phyloP scores from a whole-genome alignment of 441 rosid species.

The Sinapis alba region DNA sequence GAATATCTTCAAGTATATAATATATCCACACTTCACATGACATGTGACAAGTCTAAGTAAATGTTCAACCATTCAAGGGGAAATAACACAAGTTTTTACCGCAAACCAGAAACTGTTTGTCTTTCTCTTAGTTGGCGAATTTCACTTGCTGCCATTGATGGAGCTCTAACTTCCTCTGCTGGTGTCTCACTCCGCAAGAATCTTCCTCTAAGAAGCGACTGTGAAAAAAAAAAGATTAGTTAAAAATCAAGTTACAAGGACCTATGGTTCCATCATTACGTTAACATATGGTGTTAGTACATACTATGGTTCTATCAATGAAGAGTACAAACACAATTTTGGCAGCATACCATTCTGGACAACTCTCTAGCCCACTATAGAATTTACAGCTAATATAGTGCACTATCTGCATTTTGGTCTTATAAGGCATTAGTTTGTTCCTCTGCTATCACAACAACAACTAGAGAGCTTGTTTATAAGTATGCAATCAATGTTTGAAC shows the following conservation, averaged over 20 bases:
- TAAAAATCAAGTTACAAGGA: slow-evolving; percentile 3
- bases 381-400: neutral
- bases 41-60: neutral
- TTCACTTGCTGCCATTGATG: slow-evolving; percentile 19
- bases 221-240: neutral
- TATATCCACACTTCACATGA: neutral
- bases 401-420: neutral
- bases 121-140: slow-evolving; percentile 10
- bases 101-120: slow-evolving; percentile 13
- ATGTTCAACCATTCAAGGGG: neutral
- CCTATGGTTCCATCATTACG: neutral
- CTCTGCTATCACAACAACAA: neutral
- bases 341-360: neutral
- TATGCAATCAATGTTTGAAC: neutral
- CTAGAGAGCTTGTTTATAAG: neutral
- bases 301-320: neutral
- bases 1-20: neutral
- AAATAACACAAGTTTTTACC: neutral
- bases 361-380: neutral
- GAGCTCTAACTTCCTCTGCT: slow-evolving; percentile 7
- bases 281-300: neutral
- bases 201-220: slow-evolving; percentile 14
- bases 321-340: neutral
- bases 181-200: slow-evolving; percentile 13
- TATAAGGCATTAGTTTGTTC: neutral